Base-by-base conservation (phyloP, 306 rosid genomes). In the Lathyrus tuberosus region DNA sequence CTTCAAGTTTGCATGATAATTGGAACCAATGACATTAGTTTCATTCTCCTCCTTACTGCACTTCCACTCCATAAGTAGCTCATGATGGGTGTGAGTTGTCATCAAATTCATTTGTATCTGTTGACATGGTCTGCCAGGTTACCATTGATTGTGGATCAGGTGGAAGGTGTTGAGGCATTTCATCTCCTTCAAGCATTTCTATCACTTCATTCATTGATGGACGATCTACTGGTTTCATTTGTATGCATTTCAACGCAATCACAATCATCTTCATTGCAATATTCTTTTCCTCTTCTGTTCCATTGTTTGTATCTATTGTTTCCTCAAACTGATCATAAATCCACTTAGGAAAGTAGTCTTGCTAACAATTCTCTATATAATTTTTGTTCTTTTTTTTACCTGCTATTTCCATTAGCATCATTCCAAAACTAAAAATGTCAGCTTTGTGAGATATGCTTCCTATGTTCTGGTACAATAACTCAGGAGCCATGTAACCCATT, bases 281-380 rank as follows among this genome's bases (percentile, higher is more conserved):
- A n/a, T 42, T 70, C 66, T 70, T 70, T 26, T 70, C 74, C 17
- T 70, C 65, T 5, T 41, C 17, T 9, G 65, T 70, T 3, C 8
- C 66, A 15, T 56, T 70, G 31, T 46, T 38, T 2, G 20, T 30
- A 13, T 38, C 42, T 56, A 70, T 70, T 70, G 42, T 26, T 41
- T 70, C 74, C 65, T 56, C 54, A 42, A 56, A 70, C 6, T 70
- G 74, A 47, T 56, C 66, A 70, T 70, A 70, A 70, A 70, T 38
- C 74, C 54, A 70, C 10, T 15, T 41, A 10, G 66, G 12, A 57
- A n/a, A 40, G 16, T 69, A 54, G 11, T 54, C 17, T 40, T 69
- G 74, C 64, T 54, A 22, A 14, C 5, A 40, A 69, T 69, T 12
- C 41, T 69, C 64, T 7, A 54, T 17, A n/a, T 38, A 30, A 40